These are phyloP conservation scores for Ceratobasidium sp. DNA, from an alignment of 1,284 basidiomycete species.

Conservation along the genomic window DNA sequence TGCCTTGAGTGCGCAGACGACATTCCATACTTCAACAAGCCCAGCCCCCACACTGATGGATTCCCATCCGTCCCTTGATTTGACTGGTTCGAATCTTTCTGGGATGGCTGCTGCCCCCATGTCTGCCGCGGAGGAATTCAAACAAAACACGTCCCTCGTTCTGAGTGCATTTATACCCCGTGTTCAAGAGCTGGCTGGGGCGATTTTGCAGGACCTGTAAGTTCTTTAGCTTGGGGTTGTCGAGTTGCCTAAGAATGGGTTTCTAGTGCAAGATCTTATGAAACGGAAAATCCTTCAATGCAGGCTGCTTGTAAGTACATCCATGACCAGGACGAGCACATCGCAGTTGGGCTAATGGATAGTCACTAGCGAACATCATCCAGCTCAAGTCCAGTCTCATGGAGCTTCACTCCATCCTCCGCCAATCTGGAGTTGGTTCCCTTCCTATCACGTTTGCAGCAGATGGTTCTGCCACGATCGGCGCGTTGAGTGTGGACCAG, in stretches of 20 bases:
- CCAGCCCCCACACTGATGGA: slow-evolving; percentile 39
- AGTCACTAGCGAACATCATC: slow-evolving; percentile 18
- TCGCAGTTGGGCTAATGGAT: not conserved
- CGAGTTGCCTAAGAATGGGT: not conserved
- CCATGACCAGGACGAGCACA: not conserved
- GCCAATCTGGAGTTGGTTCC: slow-evolving; percentile 29
- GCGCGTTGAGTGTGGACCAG: slow-evolving; percentile 19
- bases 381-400: slow-evolving; percentile 37
- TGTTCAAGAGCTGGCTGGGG: slow-evolving; percentile 40
- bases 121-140: slow-evolving; percentile 37
- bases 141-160: slow-evolving; percentile 29
- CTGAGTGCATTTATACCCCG: slow-evolving; percentile 40
- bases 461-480: slow-evolving; percentile 14
- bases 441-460: slow-evolving; percentile 9
- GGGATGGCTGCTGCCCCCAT: not conserved
- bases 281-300: slow-evolving; percentile 22
- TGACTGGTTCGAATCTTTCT: slow-evolving; percentile 21
- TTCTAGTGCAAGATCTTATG: slow-evolving; percentile 38
- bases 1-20: slow-evolving; percentile 30
- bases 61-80: slow-evolving; percentile 24
- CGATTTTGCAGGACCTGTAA: slow-evolving; percentile 39
- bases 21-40: slow-evolving; percentile 34
- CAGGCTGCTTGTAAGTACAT: slow-evolving; percentile 30
- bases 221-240: not conserved
- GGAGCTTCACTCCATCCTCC: slow-evolving; percentile 38